Base-by-base conservation (phyloP, 1,284 basidiomycete genomes). In the Moniliophthora roreri region DNA sequence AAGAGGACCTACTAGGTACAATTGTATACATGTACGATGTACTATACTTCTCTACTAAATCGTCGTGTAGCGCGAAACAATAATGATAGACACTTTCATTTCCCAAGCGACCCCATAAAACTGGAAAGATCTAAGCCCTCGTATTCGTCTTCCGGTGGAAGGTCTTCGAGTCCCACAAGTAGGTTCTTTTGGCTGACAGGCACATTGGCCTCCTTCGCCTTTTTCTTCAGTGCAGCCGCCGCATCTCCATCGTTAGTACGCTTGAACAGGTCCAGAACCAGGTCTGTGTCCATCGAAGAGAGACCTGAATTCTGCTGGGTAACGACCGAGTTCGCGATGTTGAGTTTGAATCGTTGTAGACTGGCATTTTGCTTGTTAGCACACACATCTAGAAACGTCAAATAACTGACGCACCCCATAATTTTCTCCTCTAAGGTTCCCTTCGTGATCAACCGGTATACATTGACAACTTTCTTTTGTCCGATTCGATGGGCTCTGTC, bases 341-440 rank as follows among this genome's bases (percentile, higher is more conserved):
- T 98, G 61, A 99, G 79, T 72, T 99, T 99, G 84, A 99, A 99
- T 48, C 95, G 89, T 81, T 99, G 97, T 60, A 98, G 69, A 45
- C 94, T 95, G 61, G 6, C 50, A 53, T 37, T 37, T 15, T 15
- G 49, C 67, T 36, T 66, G 58, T 46, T 52, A 57, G 51, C 47
- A 45, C 55, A 32, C 44, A 35, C 38, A 50, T 24, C 26, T 20
- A 18, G 18, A 39, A 13, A 37, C 35, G 55, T n/a, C 50, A 52
- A 26, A 36, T 35, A 35, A 47, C n/a, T n/a, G 10, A 28, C 89
- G 58, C 67, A 95, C 92, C 97, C 97, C 97, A 99, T 99, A 64
- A 99, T 99, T 74, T 98, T 98, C 70, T 99, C 96, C 71, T 99
- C 97, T 50, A 99, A 72, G 0, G 97, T 99, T 26, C 95, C 96